A percentile compares a stretch with the other conserved stretches of the same genome.
Evolutionary conservation across 345 rosid species (phyloP).

Genomic region (Eucalyptus urophylla): DNA sequence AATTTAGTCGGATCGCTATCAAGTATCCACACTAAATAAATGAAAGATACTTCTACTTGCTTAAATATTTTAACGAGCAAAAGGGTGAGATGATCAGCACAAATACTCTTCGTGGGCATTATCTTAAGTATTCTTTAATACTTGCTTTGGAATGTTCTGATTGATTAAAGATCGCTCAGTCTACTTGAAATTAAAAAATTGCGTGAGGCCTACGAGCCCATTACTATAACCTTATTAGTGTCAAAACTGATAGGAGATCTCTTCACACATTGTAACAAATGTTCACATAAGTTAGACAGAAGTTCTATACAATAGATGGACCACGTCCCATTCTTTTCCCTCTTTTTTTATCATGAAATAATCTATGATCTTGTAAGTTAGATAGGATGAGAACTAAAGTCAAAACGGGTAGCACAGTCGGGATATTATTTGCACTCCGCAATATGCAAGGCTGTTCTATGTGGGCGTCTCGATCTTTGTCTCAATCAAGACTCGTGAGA

Average conservation of each 20-base stretch:
- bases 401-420: accelerated
- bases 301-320: neutral
- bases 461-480: neutral
- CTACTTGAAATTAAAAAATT: neutral
- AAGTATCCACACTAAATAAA: neutral
- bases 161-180: accelerated
- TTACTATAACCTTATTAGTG: neutral
- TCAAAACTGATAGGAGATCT: neutral
- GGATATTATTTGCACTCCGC: neutral
- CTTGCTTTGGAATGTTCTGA: neutral
- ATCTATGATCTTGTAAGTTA: neutral
- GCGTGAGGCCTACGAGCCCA: neutral
- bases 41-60: neutral
- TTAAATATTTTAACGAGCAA: neutral
- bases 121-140: neutral
- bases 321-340: neutral
- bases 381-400: neutral
- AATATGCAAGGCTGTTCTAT: neutral
- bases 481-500: neutral
- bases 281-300: neutral
- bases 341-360: neutral
- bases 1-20: neutral
- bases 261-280: neutral
- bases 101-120: neutral
- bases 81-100: neutral